Base-by-base conservation (phyloP, 108 stramenopile species). In the Cylindrotheca fusiformis region DNA sequence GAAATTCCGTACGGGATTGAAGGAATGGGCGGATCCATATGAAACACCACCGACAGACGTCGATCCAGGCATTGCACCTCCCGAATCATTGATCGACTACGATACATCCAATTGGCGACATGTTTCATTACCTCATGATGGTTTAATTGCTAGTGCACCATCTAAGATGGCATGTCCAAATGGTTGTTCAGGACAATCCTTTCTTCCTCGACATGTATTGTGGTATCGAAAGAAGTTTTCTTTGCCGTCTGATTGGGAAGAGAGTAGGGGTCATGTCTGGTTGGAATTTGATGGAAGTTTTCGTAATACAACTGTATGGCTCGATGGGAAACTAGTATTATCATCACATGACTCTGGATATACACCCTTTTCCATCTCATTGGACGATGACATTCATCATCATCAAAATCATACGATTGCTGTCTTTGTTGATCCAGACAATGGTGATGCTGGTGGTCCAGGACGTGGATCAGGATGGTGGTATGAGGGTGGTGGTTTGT, bases 401-500 rank as follows among this genome's bases (percentile, higher is more conserved):
- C 20, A 50, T 23, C 25, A 23, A 8, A 65, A 36, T 17, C 36
- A 41, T 41, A 60, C 50, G 27, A 27, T 74, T 24, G 66, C 72
- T 36, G 72, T 74, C 14, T 75, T 75, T 63, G 74, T 75, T 1
- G 74, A 75, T 63, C 74, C 74, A 8, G 67, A 75, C 55, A 75
- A 75, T 59, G 74, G 74, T 22, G 67, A 69, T 57, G 33, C 25
- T 21, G 68, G 68, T 8, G 68, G 68, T 22, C 55, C 52, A 5
- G n/a, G 48, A 2, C 52, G 50, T 32, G 74, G 61, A 12, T 64
- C 62, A 1, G 74, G 74, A 10, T 76, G 75, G 75, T 76, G 76
- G 76, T 77, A 77, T 46, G 76, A 77, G 48, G 76, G 76, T 32
- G 76, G 76, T 44, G 76, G 76, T 19, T 32, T 77, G 22, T 77